Evolutionary conservation across 1,284 basidiomycete genomes (phyloP).

Genomic region (Gastroboletus turbinatus): DNA sequence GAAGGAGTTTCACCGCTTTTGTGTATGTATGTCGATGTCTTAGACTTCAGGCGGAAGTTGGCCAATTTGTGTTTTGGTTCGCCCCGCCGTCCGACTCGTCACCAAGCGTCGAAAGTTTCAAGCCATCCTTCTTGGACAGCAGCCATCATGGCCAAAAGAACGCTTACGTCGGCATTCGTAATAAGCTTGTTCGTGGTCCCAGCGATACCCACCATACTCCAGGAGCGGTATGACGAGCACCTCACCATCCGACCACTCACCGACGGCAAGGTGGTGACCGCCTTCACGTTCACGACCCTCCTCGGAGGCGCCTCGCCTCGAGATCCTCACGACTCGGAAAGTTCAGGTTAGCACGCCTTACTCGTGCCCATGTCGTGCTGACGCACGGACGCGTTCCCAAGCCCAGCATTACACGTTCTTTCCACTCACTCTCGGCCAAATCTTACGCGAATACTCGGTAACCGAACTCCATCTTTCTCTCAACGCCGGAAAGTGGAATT

Average conservation of each 20-base stretch:
- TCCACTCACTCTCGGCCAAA: slow-evolving; percentile 83
- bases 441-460: slow-evolving; percentile 80
- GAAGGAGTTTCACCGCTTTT: no score
- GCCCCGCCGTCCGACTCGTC: no score
- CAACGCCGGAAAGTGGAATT: slow-evolving; percentile 91
- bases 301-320: slow-evolving; percentile 54
- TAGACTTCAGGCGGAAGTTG: neutral
- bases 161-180: slow-evolving; percentile 4
- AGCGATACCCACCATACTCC: neutral
- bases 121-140: neutral
- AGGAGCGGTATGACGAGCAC: slow-evolving; percentile 65
- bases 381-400: slow-evolving; percentile 23
- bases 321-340: slow-evolving; percentile 47
- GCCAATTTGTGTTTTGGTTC: neutral
- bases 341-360: slow-evolving; percentile 40
- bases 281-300: slow-evolving; percentile 81
- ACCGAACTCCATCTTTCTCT: slow-evolving; percentile 86
- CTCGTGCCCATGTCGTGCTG: neutral
- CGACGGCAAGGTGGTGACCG: slow-evolving; percentile 82
- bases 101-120: neutral
- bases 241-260: slow-evolving; percentile 73
- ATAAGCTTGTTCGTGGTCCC: slow-evolving; percentile 10
- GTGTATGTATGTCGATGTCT: no score
- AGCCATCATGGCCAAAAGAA: slow-evolving; percentile 3
- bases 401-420: slow-evolving; percentile 85